These are phyloP conservation scores for Venturiaceae sp. DNA, from an alignment of 2,329 filamentous ascomycete species.

Conservation along the genomic window DNA sequence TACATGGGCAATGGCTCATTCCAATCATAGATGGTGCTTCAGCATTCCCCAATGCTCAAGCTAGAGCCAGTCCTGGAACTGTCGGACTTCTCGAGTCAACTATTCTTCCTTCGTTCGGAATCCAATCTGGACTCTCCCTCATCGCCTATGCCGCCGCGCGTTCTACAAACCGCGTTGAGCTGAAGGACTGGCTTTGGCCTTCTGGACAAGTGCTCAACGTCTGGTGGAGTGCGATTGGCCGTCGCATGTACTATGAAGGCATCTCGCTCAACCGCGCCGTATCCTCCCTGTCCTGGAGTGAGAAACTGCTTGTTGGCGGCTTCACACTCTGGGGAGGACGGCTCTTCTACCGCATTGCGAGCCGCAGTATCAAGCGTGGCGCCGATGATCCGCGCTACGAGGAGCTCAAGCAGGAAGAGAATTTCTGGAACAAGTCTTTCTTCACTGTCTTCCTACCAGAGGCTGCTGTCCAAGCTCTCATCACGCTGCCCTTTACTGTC, in stretches of 20 bases:
- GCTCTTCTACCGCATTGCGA: constrained; percentile 45
- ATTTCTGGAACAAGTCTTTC: constrained; percentile 49
- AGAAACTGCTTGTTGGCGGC: constrained; percentile 45
- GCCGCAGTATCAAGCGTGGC: constrained; percentile 39
- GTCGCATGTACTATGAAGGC: constrained; percentile 36
- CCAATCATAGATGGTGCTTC: neutral
- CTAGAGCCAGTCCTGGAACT: neutral
- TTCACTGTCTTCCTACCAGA: constrained; percentile 48
- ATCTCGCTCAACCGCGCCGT: constrained; percentile 35
- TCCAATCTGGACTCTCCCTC: constrained; percentile 43
- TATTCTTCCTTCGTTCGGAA: constrained; percentile 42
- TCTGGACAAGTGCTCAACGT: constrained; percentile 45
- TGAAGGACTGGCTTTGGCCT: constrained; percentile 54
- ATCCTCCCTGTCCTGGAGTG: constrained; percentile 31
- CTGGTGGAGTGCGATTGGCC: constrained; percentile 50
- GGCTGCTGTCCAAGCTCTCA: constrained; percentile 45
- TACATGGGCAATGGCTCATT: neutral
- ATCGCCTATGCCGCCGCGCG: constrained; percentile 43
- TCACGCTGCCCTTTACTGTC: constrained; percentile 46
- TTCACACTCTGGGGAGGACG: constrained; percentile 49
- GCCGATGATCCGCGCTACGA: constrained; percentile 48
- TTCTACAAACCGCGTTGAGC: constrained; percentile 44
- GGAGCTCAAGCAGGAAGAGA: constrained; percentile 38
- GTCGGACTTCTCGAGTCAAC: constrained; percentile 45
- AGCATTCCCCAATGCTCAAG: neutral